These are phyloP conservation scores for Peniophora sp. DNA, from an alignment of 1,284 basidiomycete genomes.

Conservation along the genomic window DNA sequence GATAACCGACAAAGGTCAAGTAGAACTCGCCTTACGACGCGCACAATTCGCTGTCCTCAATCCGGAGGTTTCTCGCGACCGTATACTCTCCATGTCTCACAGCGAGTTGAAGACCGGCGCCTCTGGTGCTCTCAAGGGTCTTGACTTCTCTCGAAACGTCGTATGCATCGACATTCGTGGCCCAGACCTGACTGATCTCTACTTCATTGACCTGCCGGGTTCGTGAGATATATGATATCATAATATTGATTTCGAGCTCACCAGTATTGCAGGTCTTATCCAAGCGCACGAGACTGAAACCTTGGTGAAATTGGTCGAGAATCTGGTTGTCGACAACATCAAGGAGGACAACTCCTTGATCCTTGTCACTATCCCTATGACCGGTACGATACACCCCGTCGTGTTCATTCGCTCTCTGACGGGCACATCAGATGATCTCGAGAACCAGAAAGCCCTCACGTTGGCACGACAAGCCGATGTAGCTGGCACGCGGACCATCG, in stretches of 20 bases:
- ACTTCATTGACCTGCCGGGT: constrained; percentile 41
- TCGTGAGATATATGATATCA: not conserved
- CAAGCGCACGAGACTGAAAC: constrained; percentile 24
- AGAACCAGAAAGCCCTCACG: constrained; percentile 51
- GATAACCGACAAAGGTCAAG: constrained; percentile 25
- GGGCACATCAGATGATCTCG: constrained; percentile 45
- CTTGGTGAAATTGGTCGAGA: constrained; percentile 26
- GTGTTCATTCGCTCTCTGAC: not conserved
- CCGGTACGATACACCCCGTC: constrained; percentile 17
- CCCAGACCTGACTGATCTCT: constrained; percentile 33
- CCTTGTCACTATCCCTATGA: constrained; percentile 31
- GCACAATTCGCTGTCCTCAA: constrained; percentile 39
- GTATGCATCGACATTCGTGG: constrained; percentile 37
- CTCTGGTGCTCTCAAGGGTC: constrained; percentile 5
- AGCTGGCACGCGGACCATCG: constrained; percentile 48
- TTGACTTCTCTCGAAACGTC: constrained; percentile 33
- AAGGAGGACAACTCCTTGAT: constrained; percentile 28
- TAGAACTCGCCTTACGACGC: constrained; percentile 32
- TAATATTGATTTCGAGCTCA: not conserved
- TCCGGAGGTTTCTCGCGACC: constrained; percentile 16
- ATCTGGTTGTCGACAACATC: constrained; percentile 28
- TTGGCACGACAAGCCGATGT: constrained; percentile 48
- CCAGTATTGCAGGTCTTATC: constrained; percentile 19
- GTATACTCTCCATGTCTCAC: constrained; percentile 17
- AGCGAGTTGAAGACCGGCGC: constrained; percentile 13